Evolutionary conservation across 495 filamentous ascomycete genomes (phyloP), one percentile per base, ranked within the genome.

Genomic region (Lophiotrema nucula): DNA sequence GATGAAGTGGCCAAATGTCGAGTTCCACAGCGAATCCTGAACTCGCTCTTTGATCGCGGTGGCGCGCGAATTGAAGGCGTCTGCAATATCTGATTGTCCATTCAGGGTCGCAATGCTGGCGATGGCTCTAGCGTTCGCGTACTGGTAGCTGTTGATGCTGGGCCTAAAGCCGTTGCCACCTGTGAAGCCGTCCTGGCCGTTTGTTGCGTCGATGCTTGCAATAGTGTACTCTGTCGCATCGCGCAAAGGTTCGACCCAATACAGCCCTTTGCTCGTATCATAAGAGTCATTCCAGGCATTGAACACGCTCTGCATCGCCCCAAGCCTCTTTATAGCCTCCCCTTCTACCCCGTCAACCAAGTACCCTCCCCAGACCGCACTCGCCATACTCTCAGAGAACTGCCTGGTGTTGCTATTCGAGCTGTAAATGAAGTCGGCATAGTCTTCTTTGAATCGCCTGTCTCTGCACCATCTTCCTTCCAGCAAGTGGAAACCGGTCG

Each of bases 201-300:
- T 23, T 23, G 47, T 21, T 4, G 47, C 31, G 38, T 51, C 47
- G 18, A 51, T 51, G 18, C 47, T 51, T 3, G 47, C 35, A 25
- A 51, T 51, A 2, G 47, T 51, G 27, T 51, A 51, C 23, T 51
- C 47, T 4, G 47, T 51, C 4, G 47, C 47, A 22, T 51, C 47
- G 10, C 47, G 21, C 2, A 51, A 31, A 21, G 47, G 47, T 31
- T 51, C 47, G 15, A 51, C 47, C 27, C 31, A 51, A 24, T 51
- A 51, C 5, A 51, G 47, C 19, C 27, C 31, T 16, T 51, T 26
- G 5, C 3, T 10, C 5, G 47, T 6, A 18, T 51, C 47, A 18
- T 51, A 51, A 1, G 47, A 35, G 23, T 51, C 47, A 1, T 23
- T 23, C 47, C 47, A 51, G 6, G 47, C 47, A 22, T 38, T 51